Base-by-base conservation (phyloP, 2,329 filamentous ascomycete genomes). In the Fusarium chaquense region DNA sequence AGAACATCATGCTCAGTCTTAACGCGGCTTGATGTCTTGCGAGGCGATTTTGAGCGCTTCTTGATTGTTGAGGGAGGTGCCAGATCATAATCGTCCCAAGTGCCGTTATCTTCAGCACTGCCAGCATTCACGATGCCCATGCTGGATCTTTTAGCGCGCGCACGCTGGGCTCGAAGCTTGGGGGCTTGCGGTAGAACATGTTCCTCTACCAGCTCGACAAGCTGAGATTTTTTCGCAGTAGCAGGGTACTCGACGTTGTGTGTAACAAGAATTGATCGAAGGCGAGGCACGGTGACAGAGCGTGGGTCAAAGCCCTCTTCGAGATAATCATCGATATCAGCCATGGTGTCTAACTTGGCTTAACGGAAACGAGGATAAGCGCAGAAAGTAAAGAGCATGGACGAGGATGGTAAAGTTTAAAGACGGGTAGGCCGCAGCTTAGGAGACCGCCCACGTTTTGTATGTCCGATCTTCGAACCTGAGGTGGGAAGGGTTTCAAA, bases 251-350 rank as follows among this genome's bases (percentile, higher is more conserved):
- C 83, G 75, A 98, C 84, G 77, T 94, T 92, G 82, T 99, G 93
- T 70, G 90, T 91, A 75, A 98, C 92, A 61, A 99, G 89, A 71
- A 98, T 97, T 50, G 92, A 95, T 75, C 96, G 93, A 73, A 99
- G 85, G 46, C 92, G 91, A 30, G 96, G 94, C 51, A 98, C 90
- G 2, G 94, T 98, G 69, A 98, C 87, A 69, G 87, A 89, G 76
- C 87, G 86, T 22, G 96, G 90, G 78, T 99, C 93, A 78, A 98
- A 98, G 74, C 88, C 93, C 57, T 93, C 87, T 76, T 94, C 89
- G 33, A 98, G 90, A 78, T 98, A 99, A 72, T 93, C 92, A 72
- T 94, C 92, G 69, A 88, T 83, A 75, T 91, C 89, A 30, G 86
- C 86, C 88, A 90, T 90, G 71, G 54, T 80, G 72, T 58, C n/a